Evolutionary conservation across 1,139 yeast species (phyloP).

Genomic region (Scheffersomyces segobiensis): DNA sequence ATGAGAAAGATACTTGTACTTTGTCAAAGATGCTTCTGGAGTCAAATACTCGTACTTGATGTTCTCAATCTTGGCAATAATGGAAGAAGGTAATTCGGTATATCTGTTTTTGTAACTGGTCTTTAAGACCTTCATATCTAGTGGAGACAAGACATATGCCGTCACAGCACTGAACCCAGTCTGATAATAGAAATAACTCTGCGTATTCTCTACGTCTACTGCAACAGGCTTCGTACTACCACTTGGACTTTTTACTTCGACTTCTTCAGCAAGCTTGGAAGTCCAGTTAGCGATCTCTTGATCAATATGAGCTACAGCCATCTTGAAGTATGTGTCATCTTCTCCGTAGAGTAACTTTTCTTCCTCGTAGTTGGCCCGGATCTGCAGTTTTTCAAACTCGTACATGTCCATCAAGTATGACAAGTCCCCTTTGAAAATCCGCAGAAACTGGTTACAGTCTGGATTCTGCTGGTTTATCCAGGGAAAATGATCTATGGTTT

Average conservation of each 20-base stretch:
- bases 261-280: constrained; percentile 13
- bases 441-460: constrained; percentile 34
- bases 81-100: constrained; percentile 62
- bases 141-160: constrained; percentile 68
- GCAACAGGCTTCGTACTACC: background rate
- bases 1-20: constrained; percentile 75
- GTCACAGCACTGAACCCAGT: constrained; percentile 70
- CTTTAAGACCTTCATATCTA: constrained; percentile 75
- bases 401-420: constrained; percentile 54
- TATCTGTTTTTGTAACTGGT: constrained; percentile 60
- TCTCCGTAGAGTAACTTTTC: constrained; percentile 63
- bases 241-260: background rate
- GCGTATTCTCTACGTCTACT: background rate
- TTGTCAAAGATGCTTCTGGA: constrained; percentile 52
- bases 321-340: constrained; percentile 53
- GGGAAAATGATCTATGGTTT: constrained; percentile 32
- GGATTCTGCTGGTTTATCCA: constrained; percentile 22
- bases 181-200: constrained; percentile 56
- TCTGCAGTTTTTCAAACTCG: constrained; percentile 54
- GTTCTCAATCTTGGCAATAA: constrained; percentile 67
- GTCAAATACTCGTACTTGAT: constrained; percentile 63
- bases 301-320: constrained; percentile 60
- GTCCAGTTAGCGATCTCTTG: constrained; percentile 42
- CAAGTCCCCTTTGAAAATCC: constrained; percentile 66
- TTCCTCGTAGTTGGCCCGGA: constrained; percentile 49